Percentiles rank a stretch among this genome's conserved stretches.
phyloP scores from a whole-genome alignment of 1,284 basidiomycete genomes.

The Rhodotorula sp. region DNA sequence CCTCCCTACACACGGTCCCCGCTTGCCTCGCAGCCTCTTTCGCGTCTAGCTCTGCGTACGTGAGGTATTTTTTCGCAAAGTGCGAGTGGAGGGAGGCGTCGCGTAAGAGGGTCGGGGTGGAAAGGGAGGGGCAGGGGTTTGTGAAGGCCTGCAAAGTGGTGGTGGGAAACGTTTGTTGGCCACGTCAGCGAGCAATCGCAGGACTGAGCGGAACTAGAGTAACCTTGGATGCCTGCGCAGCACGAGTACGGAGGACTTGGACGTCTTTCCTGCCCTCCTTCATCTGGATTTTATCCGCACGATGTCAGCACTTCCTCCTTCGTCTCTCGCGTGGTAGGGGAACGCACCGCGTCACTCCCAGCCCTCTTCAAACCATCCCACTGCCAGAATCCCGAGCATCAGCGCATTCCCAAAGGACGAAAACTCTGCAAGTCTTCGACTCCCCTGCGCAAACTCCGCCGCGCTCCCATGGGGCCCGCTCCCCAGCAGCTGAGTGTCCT shows the following conservation, averaged over 20 bases:
- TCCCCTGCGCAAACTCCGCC: neutral
- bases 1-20: neutral
- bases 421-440: neutral
- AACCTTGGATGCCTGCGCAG: neutral
- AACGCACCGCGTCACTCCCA: neutral
- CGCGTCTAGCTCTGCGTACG: neutral
- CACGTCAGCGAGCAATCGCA: neutral
- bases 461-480: neutral
- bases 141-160: neutral
- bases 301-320: no score
- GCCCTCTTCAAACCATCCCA: neutral
- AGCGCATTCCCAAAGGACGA: neutral
- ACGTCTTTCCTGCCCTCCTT: neutral
- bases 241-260: neutral
- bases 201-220: neutral
- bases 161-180: no score
- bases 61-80: neutral
- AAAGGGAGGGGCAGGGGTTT: neutral
- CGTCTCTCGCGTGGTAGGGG: fast-evolving
- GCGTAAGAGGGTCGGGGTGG: neutral
- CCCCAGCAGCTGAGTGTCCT: neutral
- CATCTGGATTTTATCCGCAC: neutral
- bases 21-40: neutral
- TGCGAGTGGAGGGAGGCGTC: neutral
- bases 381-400: neutral